Conservation (phyloP, 345 rosid species). For the Theobroma cacao region DNA sequence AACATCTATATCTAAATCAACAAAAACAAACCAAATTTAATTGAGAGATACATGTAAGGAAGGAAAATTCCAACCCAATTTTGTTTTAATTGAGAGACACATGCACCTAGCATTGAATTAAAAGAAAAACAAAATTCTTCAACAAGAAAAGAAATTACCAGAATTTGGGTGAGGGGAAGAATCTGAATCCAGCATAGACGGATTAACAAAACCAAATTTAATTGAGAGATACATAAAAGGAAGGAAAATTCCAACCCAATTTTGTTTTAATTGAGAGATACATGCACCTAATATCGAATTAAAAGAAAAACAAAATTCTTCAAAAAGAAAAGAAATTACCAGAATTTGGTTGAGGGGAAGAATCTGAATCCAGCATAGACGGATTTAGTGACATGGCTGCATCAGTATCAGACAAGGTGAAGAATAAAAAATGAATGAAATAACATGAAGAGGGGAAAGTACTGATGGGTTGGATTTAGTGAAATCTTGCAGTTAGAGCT, state of each 20-base stretch:
- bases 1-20: constrained; percentile 13
- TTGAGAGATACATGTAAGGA: neutral
- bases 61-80: neutral
- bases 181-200: constrained; percentile 38
- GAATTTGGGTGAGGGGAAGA: constrained; percentile 18
- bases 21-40: neutral
- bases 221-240: no score
- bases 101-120: no score
- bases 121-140: neutral
- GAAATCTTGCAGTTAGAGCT: constrained; percentile 34
- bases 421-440: constrained; percentile 1
- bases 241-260: no score
- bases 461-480: neutral
- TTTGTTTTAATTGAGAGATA: no score
- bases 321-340: neutral
- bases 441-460: neutral
- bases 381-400: constrained; percentile 3
- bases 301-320: neutral
- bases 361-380: constrained; percentile 38
- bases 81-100: neutral
- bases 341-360: constrained; percentile 17
- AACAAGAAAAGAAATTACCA: neutral
- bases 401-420: constrained; percentile 24
- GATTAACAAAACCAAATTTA: no score
- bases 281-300: neutral